These are phyloP conservation scores for Bipolaris bicolor DNA, from an alignment of 2,329 filamentous ascomycete genomes.

Conservation along the genomic window DNA sequence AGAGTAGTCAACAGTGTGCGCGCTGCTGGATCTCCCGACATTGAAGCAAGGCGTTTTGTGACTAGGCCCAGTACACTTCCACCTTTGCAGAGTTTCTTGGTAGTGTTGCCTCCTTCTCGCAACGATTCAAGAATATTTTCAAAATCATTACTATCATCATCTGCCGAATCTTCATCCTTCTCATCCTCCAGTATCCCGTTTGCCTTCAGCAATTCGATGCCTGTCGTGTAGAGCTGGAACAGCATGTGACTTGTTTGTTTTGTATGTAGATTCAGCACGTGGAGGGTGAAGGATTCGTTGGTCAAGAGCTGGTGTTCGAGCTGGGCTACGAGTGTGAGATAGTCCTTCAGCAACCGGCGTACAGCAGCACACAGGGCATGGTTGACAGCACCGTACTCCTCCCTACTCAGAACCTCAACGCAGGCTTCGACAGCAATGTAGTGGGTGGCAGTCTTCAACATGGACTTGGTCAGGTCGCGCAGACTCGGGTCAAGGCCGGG, in stretches of 20 bases:
- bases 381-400: conserved; percentile 92
- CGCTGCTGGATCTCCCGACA: conserved; percentile 92
- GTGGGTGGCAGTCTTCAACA: conserved; percentile 93
- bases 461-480: conserved; percentile 82
- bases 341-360: conserved; percentile 88
- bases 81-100: conserved; percentile 95
- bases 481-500: conserved; percentile 89
- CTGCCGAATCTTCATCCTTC: conserved; percentile 65
- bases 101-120: conserved; percentile 82
- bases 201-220: conserved; percentile 76
- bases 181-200: conserved; percentile 87
- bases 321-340: conserved; percentile 89
- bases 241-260: conserved; percentile 91
- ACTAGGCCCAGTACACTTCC: conserved; percentile 90
- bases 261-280: conserved; percentile 90
- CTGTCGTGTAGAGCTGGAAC: conserved; percentile 84
- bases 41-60: conserved; percentile 81
- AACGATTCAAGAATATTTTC: conserved; percentile 93
- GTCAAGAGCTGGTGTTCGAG: conserved; percentile 92
- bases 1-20: conserved; percentile 80
- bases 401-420: conserved; percentile 89
- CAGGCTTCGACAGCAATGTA: conserved; percentile 91
- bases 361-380: conserved; percentile 96
- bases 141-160: conserved; percentile 80
- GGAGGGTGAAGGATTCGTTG: conserved; percentile 86